phyloP scores from a whole-genome alignment of 306 rosid genomes.

The Begonia loranthoides region DNA sequence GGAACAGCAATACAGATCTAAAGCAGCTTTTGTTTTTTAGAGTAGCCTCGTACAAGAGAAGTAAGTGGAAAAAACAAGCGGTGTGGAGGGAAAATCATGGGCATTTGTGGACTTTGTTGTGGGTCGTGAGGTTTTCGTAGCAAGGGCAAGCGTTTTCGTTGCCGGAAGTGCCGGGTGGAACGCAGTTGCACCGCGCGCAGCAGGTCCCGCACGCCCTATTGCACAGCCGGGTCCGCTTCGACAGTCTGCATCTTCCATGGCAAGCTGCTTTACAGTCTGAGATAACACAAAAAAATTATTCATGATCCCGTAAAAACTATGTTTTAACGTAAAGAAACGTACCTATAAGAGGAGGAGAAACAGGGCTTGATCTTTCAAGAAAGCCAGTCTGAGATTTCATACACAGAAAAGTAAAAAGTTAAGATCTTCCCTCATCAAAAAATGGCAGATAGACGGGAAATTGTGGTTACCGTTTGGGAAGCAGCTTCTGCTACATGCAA shows the following conservation, averaged over 20 bases:
- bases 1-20: too few species aligned
- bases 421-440: not conserved
- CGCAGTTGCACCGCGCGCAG: constrained; percentile 16
- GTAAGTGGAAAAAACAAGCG: too few species aligned
- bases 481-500: constrained; percentile 1
- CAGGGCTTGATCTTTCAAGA: constrained; percentile 5
- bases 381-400: not conserved
- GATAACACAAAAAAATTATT: not conserved
- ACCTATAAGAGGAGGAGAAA: constrained; percentile 2
- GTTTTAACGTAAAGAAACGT: not conserved
- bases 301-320: too few species aligned
- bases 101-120: constrained; percentile 11
- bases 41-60: too few species aligned
- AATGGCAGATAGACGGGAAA: not conserved
- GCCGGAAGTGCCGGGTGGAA: constrained; percentile 21
- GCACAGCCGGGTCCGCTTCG: constrained; percentile 12
- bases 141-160: constrained; percentile 19
- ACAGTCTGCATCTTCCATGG: constrained; percentile 3
- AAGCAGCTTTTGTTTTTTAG: too few species aligned
- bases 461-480: not conserved
- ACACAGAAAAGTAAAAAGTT: not conserved
- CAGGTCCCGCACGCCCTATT: constrained; percentile 19
- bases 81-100: constrained; percentile 1
- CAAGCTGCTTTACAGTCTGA: constrained; percentile 16
- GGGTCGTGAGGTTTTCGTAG: constrained; percentile 18